Percentiles rank a stretch among this genome's conserved stretches.
These are phyloP conservation scores for Cynanchum wilfordii DNA, from an alignment of 257 asterid genomes.

Conservation along the genomic window DNA sequence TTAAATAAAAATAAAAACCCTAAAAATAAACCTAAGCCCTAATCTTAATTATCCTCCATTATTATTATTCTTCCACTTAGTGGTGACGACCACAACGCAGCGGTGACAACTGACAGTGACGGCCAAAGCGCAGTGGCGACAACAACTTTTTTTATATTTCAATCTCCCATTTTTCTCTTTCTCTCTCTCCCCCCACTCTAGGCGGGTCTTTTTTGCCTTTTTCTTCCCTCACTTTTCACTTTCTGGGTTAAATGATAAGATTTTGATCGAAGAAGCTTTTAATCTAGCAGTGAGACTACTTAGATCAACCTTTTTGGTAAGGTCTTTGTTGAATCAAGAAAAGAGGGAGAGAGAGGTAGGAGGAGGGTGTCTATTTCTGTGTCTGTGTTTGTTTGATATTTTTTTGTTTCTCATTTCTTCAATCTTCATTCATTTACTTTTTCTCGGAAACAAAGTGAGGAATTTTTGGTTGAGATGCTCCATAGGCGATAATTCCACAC, in stretches of 20 bases:
- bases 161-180: background rate
- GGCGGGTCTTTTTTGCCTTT: background rate
- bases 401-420: background rate
- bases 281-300: background rate
- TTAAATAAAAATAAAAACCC: too few relatives aligned
- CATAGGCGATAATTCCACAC: too few relatives aligned
- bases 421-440: constrained; percentile 5
- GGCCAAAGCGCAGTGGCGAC: too few relatives aligned
- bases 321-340: background rate
- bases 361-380: too few relatives aligned
- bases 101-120: too few relatives aligned
- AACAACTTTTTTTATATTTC: too few relatives aligned
- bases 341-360: background rate
- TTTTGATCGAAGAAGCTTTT: background rate
- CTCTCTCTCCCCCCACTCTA: too few relatives aligned
- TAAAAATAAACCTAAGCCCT: too few relatives aligned
- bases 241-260: background rate
- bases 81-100: too few relatives aligned
- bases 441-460: constrained; percentile 17
- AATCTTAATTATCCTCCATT: too few relatives aligned
- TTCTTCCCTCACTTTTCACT: constrained; percentile 10
- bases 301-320: background rate
- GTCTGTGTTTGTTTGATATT: background rate
- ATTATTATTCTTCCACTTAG: too few relatives aligned
- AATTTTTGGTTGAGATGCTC: constrained; percentile 31